A percentile compares a stretch with the other conserved stretches of the same genome.
These are phyloP conservation scores for Clausena lansium DNA, from an alignment of 345 rosid species.

Conservation along the genomic window DNA sequence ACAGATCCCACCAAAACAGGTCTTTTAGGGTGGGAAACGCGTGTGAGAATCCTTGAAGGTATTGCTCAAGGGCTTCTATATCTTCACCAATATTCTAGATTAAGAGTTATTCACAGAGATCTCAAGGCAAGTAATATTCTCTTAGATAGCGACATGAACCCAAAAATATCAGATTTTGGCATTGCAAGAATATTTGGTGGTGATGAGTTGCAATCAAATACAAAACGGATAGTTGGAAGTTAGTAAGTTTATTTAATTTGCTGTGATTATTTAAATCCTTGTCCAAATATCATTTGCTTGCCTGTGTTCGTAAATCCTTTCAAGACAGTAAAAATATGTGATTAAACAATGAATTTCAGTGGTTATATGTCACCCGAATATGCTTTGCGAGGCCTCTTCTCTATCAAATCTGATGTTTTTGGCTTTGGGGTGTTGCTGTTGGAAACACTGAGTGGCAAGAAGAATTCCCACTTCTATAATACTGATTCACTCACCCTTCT, in stretches of 20 bases:
- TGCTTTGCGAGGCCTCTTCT: background rate
- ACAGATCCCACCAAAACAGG: background rate
- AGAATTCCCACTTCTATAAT: conserved; percentile 7
- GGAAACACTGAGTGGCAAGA: conserved; percentile 11
- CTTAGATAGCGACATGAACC: conserved; percentile 8
- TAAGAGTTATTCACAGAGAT: conserved; percentile 15
- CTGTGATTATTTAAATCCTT: background rate
- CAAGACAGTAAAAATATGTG: too few relatives aligned
- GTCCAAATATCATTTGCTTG: background rate
- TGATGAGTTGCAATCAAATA: background rate
- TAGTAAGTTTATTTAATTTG: background rate
- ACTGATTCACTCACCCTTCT: conserved; percentile 15
- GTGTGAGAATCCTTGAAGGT: background rate
- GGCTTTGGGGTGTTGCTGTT: conserved; percentile 9
- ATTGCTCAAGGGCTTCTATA: background rate
- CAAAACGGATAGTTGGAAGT: conserved; percentile 8
- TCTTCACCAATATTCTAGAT: conserved; percentile 15
- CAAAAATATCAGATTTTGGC: conserved; percentile 18
- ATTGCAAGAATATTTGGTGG: conserved; percentile 4
- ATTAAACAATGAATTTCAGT: background rate
- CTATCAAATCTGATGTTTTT: background rate
- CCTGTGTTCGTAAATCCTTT: too few relatives aligned
- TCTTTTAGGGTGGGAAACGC: background rate
- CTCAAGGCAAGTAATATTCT: conserved; percentile 11
- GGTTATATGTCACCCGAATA: conserved; percentile 15